These are phyloP conservation scores for Lathyrus oleraceus DNA, from an alignment of 306 rosid genomes.

Conservation along the genomic window DNA sequence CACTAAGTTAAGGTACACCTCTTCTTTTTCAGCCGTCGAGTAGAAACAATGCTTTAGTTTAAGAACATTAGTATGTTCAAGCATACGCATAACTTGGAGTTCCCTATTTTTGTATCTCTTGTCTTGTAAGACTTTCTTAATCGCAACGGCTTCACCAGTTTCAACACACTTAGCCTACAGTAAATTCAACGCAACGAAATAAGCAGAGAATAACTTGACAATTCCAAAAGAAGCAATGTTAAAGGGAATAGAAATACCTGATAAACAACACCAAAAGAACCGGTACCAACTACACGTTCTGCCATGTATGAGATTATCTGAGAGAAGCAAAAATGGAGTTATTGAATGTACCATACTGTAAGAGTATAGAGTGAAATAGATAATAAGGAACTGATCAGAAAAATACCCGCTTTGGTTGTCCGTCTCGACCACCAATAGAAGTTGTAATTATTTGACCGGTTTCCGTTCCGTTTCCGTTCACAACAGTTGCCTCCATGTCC, in stretches of 20 bases:
- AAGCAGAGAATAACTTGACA: conserved; percentile 22
- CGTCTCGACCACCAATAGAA: conserved; percentile 69
- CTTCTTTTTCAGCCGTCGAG: conserved; percentile 79
- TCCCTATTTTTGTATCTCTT: conserved; percentile 94
- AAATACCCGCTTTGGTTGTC: conserved; percentile 79
- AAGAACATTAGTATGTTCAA: conserved; percentile 81
- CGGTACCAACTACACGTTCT: conserved; percentile 95
- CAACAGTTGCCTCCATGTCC: conserved; percentile 69
- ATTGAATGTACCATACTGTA: neutral
- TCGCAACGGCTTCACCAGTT: conserved; percentile 79
- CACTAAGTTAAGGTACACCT: conserved; percentile 89
- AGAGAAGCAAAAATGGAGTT: conserved; percentile 17
- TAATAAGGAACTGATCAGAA: conserved; percentile 12
- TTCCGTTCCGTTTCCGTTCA: conserved; percentile 84
- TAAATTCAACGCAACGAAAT: conserved; percentile 1
- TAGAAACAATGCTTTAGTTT: conserved; percentile 85
- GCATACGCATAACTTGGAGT: conserved; percentile 80
- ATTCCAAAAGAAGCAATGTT: neutral
- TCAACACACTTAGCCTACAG: conserved; percentile 89
- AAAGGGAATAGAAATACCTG: conserved; percentile 62
- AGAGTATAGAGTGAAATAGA: neutral
- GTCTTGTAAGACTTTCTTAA: conserved; percentile 92
- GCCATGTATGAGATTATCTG: conserved; percentile 92
- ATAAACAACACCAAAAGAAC: conserved; percentile 96
- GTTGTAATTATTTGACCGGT: conserved; percentile 86